A percentile compares a stretch with the other conserved stretches of the same genome.
Evolutionary conservation across 78 protist species (phyloP).

Genomic region (Kipferlia bialata): DNA sequence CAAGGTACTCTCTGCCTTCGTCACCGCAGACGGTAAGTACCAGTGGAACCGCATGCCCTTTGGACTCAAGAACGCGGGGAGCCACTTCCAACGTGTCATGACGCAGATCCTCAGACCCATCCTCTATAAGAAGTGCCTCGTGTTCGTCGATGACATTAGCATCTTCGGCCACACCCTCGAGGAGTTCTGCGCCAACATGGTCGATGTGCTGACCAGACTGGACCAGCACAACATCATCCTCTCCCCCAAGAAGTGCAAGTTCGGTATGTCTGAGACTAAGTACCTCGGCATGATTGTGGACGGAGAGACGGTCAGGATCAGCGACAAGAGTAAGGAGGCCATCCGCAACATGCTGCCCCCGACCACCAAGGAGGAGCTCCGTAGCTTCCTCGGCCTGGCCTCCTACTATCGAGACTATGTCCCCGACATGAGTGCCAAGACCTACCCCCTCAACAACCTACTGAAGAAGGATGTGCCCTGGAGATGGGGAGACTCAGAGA

Average conservation of each 20-base stretch:
- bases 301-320: neutral
- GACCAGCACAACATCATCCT: neutral
- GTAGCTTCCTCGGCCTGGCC: neutral
- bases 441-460: neutral
- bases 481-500: neutral
- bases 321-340: neutral
- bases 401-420: neutral
- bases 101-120: neutral
- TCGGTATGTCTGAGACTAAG: neutral
- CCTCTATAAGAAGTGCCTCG: neutral
- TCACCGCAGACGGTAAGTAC: constrained; percentile 10
- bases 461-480: neutral
- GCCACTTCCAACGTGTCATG: constrained; percentile 6
- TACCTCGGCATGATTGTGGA: neutral
- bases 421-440: neutral
- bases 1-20: constrained; percentile 13
- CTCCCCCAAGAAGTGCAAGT: neutral
- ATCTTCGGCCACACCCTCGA: neutral
- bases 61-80: constrained; percentile 27
- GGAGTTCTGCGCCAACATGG: constrained; percentile 10
- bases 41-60: constrained; percentile 23
- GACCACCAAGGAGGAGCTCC: neutral
- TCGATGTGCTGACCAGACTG: neutral
- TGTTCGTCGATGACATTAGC: constrained; percentile 30
- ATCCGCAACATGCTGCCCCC: neutral